Evolutionary conservation across 2,329 filamentous ascomycete species (phyloP).

Genomic region (Cordyceps cicadae): DNA sequence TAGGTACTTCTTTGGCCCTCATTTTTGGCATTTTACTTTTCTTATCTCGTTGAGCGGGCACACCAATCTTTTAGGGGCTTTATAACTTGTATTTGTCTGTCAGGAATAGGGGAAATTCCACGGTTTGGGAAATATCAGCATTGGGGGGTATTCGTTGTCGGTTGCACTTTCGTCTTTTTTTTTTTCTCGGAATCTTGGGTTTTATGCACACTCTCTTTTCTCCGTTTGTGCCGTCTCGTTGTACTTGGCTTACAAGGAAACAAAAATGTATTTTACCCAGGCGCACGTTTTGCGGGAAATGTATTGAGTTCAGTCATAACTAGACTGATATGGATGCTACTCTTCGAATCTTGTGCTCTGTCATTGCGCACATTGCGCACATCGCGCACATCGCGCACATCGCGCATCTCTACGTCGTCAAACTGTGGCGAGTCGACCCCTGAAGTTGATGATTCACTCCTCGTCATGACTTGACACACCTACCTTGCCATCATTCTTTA

Average conservation of each 20-base stretch:
- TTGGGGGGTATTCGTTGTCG: background rate
- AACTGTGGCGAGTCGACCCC: too few relatives aligned
- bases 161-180: background rate
- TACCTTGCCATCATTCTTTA: too few relatives aligned
- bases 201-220: background rate
- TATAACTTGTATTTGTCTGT: background rate
- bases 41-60: background rate
- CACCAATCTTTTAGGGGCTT: background rate
- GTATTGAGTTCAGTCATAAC: too few relatives aligned
- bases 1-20: background rate
- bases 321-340: too few relatives aligned
- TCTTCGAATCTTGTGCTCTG: too few relatives aligned
- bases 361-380: too few relatives aligned
- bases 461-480: too few relatives aligned
- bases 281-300: background rate
- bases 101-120: background rate
- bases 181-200: background rate
- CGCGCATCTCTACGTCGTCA: too few relatives aligned
- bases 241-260: background rate
- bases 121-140: background rate
- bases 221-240: background rate
- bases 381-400: too few relatives aligned
- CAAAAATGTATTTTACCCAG: conserved; percentile 1
- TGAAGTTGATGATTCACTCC: too few relatives aligned
- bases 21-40: conserved; percentile 3